Base-by-base conservation (phyloP, 768 basidiomycete genomes). In the Sporobolomyces pararoseus region DNA sequence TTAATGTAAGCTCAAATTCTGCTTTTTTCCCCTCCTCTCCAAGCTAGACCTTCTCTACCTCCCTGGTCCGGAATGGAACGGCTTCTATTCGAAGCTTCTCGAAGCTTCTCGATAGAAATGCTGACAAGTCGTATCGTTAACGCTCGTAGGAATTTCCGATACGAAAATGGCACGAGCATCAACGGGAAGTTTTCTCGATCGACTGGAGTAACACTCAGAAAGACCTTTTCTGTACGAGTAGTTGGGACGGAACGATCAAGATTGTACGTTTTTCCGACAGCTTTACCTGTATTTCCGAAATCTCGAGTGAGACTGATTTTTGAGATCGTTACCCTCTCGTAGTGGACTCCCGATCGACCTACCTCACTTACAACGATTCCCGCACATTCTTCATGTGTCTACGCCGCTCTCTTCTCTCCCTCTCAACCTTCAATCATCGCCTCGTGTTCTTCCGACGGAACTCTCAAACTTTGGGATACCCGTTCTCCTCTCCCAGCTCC, bases 151-250 rank as follows among this genome's bases (percentile, higher is more conserved):
- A 91, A 75, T 85, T 88, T 63, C 94, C 95, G 2, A 88, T 97
- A 73, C 86, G 87, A 70, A 86, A 85, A 57, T 98, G 95, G 94
- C 89, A 91, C 75, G 95, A 98, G 79, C 95, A 98, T 79, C 86
- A 87, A 17, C 86, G 88, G 58, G 95, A 98, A 78, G 91, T 93
- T 10, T 93, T 90, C 82, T 89, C 88, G 16, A 86, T 97, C 7
- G 91, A 98, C 79, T 98, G 95, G 94, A 92, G 89, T 71, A 98
- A 96, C 80, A 79, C 94, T 70, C 86, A 88, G 75, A 96, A 95
- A 78, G 89, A 91, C 72, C 85, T 85, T 1, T 94, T 96, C 78
- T 85, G 84, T 13, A 92, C 92, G 16, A 85, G 90, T 31, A 90
- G 88, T 17, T 97, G 94, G 94, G 95, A 98, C 77, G 91, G 91